Base-by-base conservation (phyloP, 139 green algal species). In the Chlorella sp. region DNA sequence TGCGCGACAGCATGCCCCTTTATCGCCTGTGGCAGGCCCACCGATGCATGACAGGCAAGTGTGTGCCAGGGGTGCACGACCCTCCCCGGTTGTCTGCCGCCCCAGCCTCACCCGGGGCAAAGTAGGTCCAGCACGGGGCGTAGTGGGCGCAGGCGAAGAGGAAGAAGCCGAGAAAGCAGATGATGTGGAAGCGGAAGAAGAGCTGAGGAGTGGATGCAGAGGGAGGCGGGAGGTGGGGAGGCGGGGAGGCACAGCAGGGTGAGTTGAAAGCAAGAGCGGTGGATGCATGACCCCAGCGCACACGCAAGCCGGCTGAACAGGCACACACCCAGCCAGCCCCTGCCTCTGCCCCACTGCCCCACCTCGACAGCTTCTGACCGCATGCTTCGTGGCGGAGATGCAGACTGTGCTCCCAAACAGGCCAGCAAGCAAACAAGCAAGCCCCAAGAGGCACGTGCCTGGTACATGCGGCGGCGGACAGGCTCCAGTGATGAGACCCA, bases 101-200 rank as follows among this genome's bases (percentile, higher is more conserved):
- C 48, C 48, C 9, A 9, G 48, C 48, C 78, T 78, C 34, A 88
- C 91, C 89, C 82, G 91, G 91, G 2, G 86, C 37, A 37, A 86
- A 89, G 15, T 83, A 89, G 61, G 28, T 61, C 89, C 89, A 93
- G 40, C 57, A 89, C 61, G 57, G 28, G 15, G 40, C 77, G 76
- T 93, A 93, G 83, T 93, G 91, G 3, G 87, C 22, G 53, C 73
- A 86, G 73, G 91, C 89, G 60, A 93, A 91, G 21, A 92, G 19
- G 26, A 77, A 61, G 86, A 93, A 93, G n/a, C 91, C 91, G 11
- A 92, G 32, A 77, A 93, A 93, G 37, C 91, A 89, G 12, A 91
- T 15, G 11, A 93, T 84, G 64, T 93, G 91, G 71, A 81, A 89
- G 19, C 89, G 69, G 61, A 89, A 92, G 90, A 89, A 93, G 19